Percentiles rank a stretch among this genome's conserved stretches.
phyloP scores from a whole-genome alignment of 202 grass and related monocot species.

The Setaria viridis region DNA sequence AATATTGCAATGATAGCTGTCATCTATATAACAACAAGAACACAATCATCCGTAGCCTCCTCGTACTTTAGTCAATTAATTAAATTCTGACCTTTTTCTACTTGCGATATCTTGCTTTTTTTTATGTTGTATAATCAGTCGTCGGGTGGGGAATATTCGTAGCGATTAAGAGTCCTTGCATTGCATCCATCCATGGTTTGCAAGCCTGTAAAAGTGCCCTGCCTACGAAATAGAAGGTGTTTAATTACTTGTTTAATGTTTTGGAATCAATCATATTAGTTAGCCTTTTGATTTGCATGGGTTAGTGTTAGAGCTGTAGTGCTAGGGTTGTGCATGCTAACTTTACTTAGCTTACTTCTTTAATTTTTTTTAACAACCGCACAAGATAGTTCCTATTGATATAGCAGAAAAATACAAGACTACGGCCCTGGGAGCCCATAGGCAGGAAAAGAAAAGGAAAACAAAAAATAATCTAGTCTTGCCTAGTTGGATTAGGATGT shows the following conservation, averaged over 20 bases:
- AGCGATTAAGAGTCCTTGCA: slow-evolving; percentile 7
- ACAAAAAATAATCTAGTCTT: too few species aligned
- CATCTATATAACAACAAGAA: background rate
- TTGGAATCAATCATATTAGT: slow-evolving; percentile 36
- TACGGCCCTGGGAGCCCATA: too few species aligned
- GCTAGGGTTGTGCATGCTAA: slow-evolving; percentile 30
- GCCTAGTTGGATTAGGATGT: too few species aligned
- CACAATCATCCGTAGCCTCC: slow-evolving; percentile 41
- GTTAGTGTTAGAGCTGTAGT: slow-evolving; percentile 19
- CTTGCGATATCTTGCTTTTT: background rate
- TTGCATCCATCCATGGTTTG: slow-evolving; percentile 42
- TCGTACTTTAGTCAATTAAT: slow-evolving; percentile 46
- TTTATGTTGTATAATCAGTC: background rate
- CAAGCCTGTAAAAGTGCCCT: slow-evolving; percentile 54
- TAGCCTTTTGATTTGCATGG: slow-evolving; percentile 20
- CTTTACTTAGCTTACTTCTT: too few species aligned
- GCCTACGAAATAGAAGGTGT: slow-evolving; percentile 15
- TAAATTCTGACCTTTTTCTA: background rate
- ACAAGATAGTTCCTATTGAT: too few species aligned
- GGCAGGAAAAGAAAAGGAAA: too few species aligned
- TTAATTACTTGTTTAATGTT: slow-evolving; percentile 46
- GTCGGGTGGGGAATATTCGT: slow-evolving; percentile 49
- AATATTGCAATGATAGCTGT: slow-evolving; percentile 33
- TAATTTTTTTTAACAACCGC: too few species aligned
- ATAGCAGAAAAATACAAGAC: too few species aligned